Evolutionary conservation across 805 yeast species (phyloP), one percentile per base, ranked within the genome.

Genomic region (Lipomyces sp.): DNA sequence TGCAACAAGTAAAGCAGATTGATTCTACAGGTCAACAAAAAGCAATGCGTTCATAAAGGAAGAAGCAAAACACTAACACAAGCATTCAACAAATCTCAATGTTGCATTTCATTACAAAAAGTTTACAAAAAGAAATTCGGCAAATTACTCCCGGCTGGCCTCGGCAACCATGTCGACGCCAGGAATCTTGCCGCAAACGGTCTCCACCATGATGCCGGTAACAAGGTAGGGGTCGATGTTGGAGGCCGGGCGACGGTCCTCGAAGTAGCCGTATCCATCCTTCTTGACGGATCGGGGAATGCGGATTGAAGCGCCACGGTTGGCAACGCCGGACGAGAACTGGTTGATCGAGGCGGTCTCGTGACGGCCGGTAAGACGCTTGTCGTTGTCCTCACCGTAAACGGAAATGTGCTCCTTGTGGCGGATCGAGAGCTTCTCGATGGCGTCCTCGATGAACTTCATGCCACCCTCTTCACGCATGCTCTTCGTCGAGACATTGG

Each of bases 241-340:
- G 58, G 98, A 90, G 62, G 98, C 98, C 53, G 98, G 98, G 79
- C 98, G 88, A 80, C 98, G 87, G 77, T 93, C 98, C 81, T 93
- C 98, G 67, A 93, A 91, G 83, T 93, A 93, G 55, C 98, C 98
- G 75, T 74, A 87, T 56, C 97, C 97, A 74, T 90, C 98, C 74
- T 87, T 87, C 71, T 95, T 95, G 64, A 93, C 98, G 39, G 96
- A 84, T 79, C 98, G 85, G 76, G 98, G 98, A 70, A 93, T 93
- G 82, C 98, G 89, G 63, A 93, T 82, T 23, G 97, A 90, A 56
- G 96, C 96, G 76, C 98, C 98, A 81, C 98, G 86, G 88, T 93
- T 93, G 70, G 98, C 98, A 63, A 93, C 98, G 80, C 98, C 98
- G 54, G 89, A 82, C 43, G 95, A 84, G 81, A 91, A 93, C 46